phyloP scores from a whole-genome alignment of 2,329 filamentous ascomycete genomes.

The Mycocentrospora acerina region DNA sequence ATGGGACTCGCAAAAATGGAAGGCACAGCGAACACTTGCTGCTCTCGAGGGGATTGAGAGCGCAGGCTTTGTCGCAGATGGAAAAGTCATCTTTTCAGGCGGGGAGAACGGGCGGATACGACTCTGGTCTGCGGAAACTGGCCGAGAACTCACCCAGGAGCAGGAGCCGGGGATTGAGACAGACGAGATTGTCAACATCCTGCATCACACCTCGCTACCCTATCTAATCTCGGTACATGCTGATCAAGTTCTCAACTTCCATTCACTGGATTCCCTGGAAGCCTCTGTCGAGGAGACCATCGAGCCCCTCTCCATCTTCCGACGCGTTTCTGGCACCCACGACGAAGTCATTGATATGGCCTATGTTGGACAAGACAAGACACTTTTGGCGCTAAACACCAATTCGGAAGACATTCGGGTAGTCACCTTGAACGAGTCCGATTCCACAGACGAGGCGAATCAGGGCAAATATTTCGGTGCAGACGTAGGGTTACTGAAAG shows the following conservation, averaged over 20 bases:
- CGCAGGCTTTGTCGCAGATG: constrained; percentile 74
- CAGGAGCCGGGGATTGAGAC: constrained; percentile 63
- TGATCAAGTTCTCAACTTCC: constrained; percentile 83
- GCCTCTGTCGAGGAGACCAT: constrained; percentile 49
- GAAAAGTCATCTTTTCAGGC: constrained; percentile 75
- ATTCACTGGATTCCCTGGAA: constrained; percentile 56
- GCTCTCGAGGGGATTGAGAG: constrained; percentile 84
- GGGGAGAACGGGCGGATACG: constrained; percentile 81
- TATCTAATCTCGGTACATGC: constrained; percentile 81
- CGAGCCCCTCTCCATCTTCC: constrained; percentile 61
- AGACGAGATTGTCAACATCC: constrained; percentile 69
- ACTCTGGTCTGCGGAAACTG: constrained; percentile 78
- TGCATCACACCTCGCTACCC: constrained; percentile 65
- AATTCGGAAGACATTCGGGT: constrained; percentile 93
- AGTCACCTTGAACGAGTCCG: constrained; percentile 63
- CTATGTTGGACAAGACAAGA: constrained; percentile 78
- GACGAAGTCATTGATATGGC: constrained; percentile 96
- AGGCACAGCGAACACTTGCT: constrained; percentile 75
- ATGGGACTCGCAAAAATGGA: constrained; percentile 89
- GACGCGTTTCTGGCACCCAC: constrained; percentile 90
- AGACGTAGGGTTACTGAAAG: constrained; percentile 81
- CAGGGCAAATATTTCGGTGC: constrained; percentile 76
- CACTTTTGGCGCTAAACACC: constrained; percentile 84
- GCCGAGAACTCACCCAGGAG: constrained; percentile 75
- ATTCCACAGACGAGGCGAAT: constrained; percentile 24